A percentile compares a stretch with the other conserved stretches of the same genome.
These are phyloP conservation scores for Dichomitus squalens DNA, from an alignment of 1,284 basidiomycete species.

Conservation along the genomic window DNA sequence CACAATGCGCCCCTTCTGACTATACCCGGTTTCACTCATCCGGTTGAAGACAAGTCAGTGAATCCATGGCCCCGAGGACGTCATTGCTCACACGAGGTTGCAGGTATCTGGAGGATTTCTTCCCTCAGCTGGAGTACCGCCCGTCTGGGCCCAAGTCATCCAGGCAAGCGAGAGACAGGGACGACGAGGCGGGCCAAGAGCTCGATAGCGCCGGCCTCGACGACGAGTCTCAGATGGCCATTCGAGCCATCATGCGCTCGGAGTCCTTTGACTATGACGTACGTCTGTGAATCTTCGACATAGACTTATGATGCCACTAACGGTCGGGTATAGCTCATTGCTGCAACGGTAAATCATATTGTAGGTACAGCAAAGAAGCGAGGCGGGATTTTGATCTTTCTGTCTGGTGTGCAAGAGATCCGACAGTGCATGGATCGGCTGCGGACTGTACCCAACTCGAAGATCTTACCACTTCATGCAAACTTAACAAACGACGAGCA, in stretches of 20 bases:
- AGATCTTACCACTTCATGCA: slow-evolving; percentile 86
- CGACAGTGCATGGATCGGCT: slow-evolving; percentile 79
- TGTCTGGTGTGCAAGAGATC: slow-evolving; percentile 89
- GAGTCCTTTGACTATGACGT: slow-evolving; percentile 80
- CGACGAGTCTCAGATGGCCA: slow-evolving; percentile 51
- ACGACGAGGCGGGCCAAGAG: slow-evolving; percentile 51
- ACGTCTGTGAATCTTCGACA: slow-evolving; percentile 4
- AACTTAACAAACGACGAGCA: slow-evolving; percentile 89
- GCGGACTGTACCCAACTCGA: slow-evolving; percentile 44
- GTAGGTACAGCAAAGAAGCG: slow-evolving; percentile 49
- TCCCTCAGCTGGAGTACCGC: slow-evolving; percentile 56
- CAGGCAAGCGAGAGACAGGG: slow-evolving; percentile 33
- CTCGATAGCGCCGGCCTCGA: slow-evolving; percentile 57
- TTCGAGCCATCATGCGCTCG: slow-evolving; percentile 64
- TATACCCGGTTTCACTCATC: slow-evolving; percentile 85
- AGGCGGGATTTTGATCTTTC: slow-evolving; percentile 84
- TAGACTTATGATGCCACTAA: background rate
- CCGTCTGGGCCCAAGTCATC: slow-evolving; percentile 37
- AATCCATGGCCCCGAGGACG: background rate
- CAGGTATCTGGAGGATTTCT: slow-evolving; percentile 83
- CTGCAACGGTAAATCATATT: slow-evolving; percentile 68
- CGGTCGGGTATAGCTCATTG: slow-evolving; percentile 60
- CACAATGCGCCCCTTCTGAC: slow-evolving; percentile 77
- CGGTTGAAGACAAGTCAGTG: slow-evolving; percentile 73
- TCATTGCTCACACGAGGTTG: background rate